phyloP scores from a whole-genome alignment of 306 rosid species.

The Sicyos edulis region DNA sequence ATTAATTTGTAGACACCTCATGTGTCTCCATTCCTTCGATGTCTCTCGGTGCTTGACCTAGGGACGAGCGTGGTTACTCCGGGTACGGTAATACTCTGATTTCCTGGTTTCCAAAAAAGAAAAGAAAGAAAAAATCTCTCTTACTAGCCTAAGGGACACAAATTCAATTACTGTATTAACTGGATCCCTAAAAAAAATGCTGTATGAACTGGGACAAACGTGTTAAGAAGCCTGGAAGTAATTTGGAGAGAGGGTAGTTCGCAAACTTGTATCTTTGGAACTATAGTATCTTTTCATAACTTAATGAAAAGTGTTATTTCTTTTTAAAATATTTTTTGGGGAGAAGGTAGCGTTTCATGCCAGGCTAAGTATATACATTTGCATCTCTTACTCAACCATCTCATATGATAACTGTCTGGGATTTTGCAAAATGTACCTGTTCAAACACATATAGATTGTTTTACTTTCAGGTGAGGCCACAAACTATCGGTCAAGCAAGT shows the following conservation, averaged over 20 bases:
- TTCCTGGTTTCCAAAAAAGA: too few species aligned
- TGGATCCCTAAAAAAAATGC: too few species aligned
- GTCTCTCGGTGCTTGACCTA: too few species aligned
- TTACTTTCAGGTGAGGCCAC: constrained; percentile 50
- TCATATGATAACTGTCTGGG: background rate
- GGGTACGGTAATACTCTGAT: too few species aligned
- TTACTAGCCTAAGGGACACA: background rate
- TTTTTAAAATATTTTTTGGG: too few species aligned
- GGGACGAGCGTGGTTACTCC: too few species aligned
- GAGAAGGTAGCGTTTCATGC: background rate
- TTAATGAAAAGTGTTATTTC: too few species aligned
- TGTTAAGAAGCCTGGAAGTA: constrained; percentile 1
- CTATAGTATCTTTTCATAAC: too few species aligned
- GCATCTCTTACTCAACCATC: background rate
- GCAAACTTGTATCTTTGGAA: too few species aligned
- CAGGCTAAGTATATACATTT: background rate
- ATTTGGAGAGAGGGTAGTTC: background rate
- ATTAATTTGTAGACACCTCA: too few species aligned
- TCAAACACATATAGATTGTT: background rate
- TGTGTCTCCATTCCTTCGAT: too few species aligned
- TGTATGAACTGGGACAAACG: background rate
- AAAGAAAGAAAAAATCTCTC: too few species aligned
- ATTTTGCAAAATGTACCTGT: background rate
- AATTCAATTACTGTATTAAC: background rate
- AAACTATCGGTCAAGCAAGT: constrained; percentile 89